These are phyloP conservation scores for Hevea brasiliensis DNA, from an alignment of 345 rosid species.

Conservation along the genomic window DNA sequence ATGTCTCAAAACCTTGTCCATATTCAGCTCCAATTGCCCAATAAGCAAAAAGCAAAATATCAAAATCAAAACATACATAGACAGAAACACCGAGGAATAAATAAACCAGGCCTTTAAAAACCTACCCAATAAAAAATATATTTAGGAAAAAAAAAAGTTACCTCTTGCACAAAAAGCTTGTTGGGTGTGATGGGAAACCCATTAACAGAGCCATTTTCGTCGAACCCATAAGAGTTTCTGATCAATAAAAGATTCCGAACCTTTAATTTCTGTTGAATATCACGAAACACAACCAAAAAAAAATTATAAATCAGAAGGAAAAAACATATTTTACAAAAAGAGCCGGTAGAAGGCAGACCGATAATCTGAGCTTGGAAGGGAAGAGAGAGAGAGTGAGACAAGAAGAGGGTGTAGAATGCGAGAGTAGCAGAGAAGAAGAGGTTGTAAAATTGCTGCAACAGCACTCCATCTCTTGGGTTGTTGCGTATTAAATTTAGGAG, in stretches of 20 bases:
- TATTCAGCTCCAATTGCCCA: constrained; percentile 98
- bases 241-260: constrained; percentile 46
- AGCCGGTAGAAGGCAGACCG: constrained; percentile 26
- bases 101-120: background rate
- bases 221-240: constrained; percentile 49
- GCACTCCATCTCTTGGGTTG: constrained; percentile 33
- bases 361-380: constrained; percentile 30
- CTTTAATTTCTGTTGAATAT: constrained; percentile 46
- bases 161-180: constrained; percentile 92
- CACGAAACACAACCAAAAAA: background rate
- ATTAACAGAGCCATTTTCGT: constrained; percentile 44
- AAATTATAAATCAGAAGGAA: background rate
- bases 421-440: constrained; percentile 35
- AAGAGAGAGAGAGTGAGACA: constrained; percentile 21
- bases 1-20: constrained; percentile 98
- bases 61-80: background rate
- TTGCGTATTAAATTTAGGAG: too few species aligned
- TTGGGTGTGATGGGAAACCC: constrained; percentile 54
- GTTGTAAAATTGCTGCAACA: constrained; percentile 32
- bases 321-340: background rate
- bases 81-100: background rate
- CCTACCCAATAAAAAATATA: background rate
- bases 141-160: constrained; percentile 1
- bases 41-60: constrained; percentile 11
- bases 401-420: constrained; percentile 30